phyloP scores from a whole-genome alignment of 345 rosid species.

The Erodium maritimum region DNA sequence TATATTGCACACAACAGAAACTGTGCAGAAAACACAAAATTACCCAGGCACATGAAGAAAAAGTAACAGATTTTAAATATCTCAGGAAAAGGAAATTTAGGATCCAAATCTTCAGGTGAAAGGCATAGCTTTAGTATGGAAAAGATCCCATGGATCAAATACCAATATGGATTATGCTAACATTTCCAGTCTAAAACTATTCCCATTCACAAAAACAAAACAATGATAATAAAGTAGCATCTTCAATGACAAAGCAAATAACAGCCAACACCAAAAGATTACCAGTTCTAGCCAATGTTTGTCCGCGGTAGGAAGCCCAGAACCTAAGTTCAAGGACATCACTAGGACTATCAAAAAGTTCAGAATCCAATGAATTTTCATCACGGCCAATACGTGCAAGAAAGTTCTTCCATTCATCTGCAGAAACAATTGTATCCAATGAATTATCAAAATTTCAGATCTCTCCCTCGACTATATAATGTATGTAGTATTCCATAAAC shows the following conservation, averaged over 20 bases:
- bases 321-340: slow-evolving; percentile 92
- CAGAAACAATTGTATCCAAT: slow-evolving; percentile 11
- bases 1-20: no score
- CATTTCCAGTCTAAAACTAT: not conserved
- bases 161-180: not conserved
- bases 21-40: no score
- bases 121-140: no score
- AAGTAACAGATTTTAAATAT: not conserved
- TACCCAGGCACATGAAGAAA: no score
- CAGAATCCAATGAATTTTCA: slow-evolving; percentile 73
- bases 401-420: slow-evolving; percentile 98
- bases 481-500: not conserved
- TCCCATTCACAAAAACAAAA: not conserved
- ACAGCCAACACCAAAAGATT: slow-evolving; percentile 1
- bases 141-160: not conserved
- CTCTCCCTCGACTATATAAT: no score
- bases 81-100: not conserved
- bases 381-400: slow-evolving; percentile 96
- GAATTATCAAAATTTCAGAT: not conserved
- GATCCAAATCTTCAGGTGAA: no score
- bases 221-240: not conserved
- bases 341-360: slow-evolving; percentile 49
- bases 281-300: slow-evolving; percentile 96
- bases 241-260: not conserved
- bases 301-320: slow-evolving; percentile 99